These are phyloP conservation scores for Aspergillus brasiliensis DNA, from an alignment of 2,329 filamentous ascomycete species.

Conservation along the genomic window DNA sequence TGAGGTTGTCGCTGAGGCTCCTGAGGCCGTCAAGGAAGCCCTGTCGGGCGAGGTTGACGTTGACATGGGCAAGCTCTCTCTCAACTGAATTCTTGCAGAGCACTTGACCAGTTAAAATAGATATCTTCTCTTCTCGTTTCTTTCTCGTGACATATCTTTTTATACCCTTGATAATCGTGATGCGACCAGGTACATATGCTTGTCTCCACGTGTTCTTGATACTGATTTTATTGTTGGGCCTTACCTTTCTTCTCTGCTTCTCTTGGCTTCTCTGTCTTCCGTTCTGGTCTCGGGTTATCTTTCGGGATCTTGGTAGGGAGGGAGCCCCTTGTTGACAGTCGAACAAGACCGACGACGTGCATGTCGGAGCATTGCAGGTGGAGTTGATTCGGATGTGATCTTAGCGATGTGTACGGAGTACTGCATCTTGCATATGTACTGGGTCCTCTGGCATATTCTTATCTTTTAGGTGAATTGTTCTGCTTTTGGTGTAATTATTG, in stretches of 20 bases:
- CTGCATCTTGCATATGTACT: constrained; percentile 12
- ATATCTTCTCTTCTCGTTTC: constrained; percentile 7
- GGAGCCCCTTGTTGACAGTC: constrained; percentile 12
- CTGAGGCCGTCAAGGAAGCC: constrained; percentile 41
- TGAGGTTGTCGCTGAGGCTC: constrained; percentile 6
- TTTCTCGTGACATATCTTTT: constrained; percentile 22
- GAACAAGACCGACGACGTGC: constrained; percentile 9
- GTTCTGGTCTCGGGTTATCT: neutral
- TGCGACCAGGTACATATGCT: constrained; percentile 10
- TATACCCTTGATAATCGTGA: constrained; percentile 21
- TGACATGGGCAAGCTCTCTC: constrained; percentile 28
- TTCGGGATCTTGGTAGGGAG: neutral
- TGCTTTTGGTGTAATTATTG: neutral
- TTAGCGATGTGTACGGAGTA: constrained; percentile 13
- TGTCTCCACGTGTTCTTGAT: constrained; percentile 5
- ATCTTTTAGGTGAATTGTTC: neutral
- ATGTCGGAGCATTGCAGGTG: constrained; percentile 14
- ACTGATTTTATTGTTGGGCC: constrained; percentile 8
- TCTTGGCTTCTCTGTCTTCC: neutral
- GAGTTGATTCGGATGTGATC: constrained; percentile 14
- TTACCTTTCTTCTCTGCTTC: constrained; percentile 6
- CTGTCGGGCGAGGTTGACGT: constrained; percentile 26
- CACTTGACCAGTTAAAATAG: constrained; percentile 7
- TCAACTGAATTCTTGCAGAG: constrained; percentile 20
- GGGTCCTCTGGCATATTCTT: neutral